Conservation (phyloP, 495 filamentous ascomycete genomes). For the Evansstolkia leycettana region DNA sequence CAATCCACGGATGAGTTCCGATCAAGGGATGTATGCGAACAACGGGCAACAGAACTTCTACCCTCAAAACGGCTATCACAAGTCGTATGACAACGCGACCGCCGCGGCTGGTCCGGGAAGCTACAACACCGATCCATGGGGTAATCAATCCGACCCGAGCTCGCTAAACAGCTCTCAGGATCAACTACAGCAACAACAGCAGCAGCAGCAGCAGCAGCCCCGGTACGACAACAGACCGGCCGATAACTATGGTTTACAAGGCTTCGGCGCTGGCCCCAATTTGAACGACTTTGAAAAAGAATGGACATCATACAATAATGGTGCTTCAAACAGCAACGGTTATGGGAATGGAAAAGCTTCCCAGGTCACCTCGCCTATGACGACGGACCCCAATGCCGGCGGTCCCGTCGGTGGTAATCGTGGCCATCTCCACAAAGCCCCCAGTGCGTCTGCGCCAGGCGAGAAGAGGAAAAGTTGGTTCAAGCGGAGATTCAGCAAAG, state of each 20-base stretch:
- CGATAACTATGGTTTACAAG: conserved; percentile 44
- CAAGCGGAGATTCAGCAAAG: conserved; percentile 66
- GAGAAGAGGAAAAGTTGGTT: conserved; percentile 87
- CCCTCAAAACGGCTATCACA: conserved; percentile 55
- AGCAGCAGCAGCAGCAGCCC: conserved; percentile 18
- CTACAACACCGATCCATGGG: conserved; percentile 49
- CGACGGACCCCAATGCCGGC: conserved; percentile 11
- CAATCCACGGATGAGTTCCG: conserved; percentile 37
- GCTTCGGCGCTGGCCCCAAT: conserved; percentile 32
- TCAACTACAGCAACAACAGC: conserved; percentile 45
- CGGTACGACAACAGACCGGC: conserved; percentile 35
- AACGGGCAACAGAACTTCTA: conserved; percentile 41
- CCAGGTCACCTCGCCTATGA: conserved; percentile 2
- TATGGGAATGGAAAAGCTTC: neutral
- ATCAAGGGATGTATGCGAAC: conserved; percentile 25
- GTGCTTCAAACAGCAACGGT: conserved; percentile 1
- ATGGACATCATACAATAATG: too few relatives aligned
- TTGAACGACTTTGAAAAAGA: too few relatives aligned
- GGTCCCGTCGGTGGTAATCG: conserved; percentile 18
- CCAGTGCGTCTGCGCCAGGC: conserved; percentile 6
- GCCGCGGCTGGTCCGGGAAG: conserved; percentile 60
- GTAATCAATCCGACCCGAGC: conserved; percentile 80
- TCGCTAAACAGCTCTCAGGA: conserved; percentile 86
- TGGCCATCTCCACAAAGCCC: conserved; percentile 16
- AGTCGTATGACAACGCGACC: conserved; percentile 70